Base-by-base conservation (phyloP, 305 asterid genomes). In the Stenogyne calaminthoides region DNA sequence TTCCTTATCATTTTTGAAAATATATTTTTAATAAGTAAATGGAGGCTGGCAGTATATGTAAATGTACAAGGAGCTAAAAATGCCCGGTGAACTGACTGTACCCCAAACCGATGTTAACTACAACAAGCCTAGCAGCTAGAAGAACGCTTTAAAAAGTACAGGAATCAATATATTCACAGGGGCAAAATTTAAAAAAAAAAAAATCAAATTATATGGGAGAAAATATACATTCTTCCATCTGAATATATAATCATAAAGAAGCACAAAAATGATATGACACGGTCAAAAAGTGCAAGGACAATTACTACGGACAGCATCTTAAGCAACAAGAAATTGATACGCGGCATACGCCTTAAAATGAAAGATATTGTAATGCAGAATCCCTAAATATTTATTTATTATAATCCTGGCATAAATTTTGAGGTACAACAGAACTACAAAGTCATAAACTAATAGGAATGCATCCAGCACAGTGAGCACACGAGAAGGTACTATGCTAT, bases 301-400 rank as follows among this genome's bases (percentile, higher is more conserved):
- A 14, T 51, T 34, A 44, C 56, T 46, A 58, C 9, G n/a, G 10
- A 29, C 19, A 25, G 65, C 63, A 29, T 27, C 68, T 73, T 68
- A 67, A 42, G 27, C 15, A 70, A 51, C 61, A 36, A 62, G 49
- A 71, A 34, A 40, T 20, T 54, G 2, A 54, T 16, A 46, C n/a
- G 27, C 34, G 6, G 32, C 11, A 18, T 32, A 61, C 4, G 16
- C 36, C n/a, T 61, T 20, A 34, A 34, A 68, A 25, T 9, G 61
- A 10, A 6, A 56, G 37, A 64, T 6, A 66, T n/a, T 20, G 36
- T 9, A 61, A 57, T 32, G 32, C 57, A 46, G 16, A 66, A 9
- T 16, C 22, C 66, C 18, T 63, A 67, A 63, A 80, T 44, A 62
- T 16, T 18, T 16, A 61, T 25, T 60, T 69, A 19, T 44, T 60